Percentiles rank a stretch among this genome's conserved stretches.
These are phyloP conservation scores for Cetraspora pellucida DNA, from an alignment of 192 early-diverging fungal species.

Conservation along the genomic window DNA sequence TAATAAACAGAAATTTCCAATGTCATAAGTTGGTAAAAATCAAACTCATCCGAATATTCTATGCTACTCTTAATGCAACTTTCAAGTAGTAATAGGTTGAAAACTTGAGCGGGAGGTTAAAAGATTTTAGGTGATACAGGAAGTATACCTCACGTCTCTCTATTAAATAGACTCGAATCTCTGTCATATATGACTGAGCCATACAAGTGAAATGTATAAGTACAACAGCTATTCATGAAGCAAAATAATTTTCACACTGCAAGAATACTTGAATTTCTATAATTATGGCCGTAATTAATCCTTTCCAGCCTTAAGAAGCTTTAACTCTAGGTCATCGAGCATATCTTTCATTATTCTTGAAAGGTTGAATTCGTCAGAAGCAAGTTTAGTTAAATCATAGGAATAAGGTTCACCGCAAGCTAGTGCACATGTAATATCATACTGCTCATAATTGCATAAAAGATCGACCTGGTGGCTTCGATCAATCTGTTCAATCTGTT, in stretches of 20 bases:
- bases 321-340: conserved; percentile 26
- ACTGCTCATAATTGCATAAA: conserved; percentile 20
- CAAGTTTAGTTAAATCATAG: conserved; percentile 20
- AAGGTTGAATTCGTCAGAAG: conserved; percentile 32
- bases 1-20: conserved; percentile 18
- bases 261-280: conserved; percentile 21
- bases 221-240: not conserved
- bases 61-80: conserved; percentile 3
- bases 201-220: conserved; percentile 11
- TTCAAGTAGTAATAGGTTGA: conserved; percentile 19
- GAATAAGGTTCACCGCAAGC: conserved; percentile 22
- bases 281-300: not conserved
- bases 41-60: conserved; percentile 30
- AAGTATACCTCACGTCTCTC: conserved; percentile 29
- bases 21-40: conserved; percentile 26
- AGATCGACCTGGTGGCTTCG: conserved; percentile 19
- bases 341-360: conserved; percentile 36
- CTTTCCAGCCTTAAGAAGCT: conserved; percentile 14
- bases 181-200: conserved; percentile 22
- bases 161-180: conserved; percentile 29
- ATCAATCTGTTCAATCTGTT: not conserved
- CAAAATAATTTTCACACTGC: not conserved
- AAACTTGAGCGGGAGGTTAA: conserved; percentile 25
- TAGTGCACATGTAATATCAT: conserved; percentile 23
- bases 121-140: conserved; percentile 22